Base-by-base conservation (phyloP, 129 eudicot genomes). In the Heracleum sosnowskyi region DNA sequence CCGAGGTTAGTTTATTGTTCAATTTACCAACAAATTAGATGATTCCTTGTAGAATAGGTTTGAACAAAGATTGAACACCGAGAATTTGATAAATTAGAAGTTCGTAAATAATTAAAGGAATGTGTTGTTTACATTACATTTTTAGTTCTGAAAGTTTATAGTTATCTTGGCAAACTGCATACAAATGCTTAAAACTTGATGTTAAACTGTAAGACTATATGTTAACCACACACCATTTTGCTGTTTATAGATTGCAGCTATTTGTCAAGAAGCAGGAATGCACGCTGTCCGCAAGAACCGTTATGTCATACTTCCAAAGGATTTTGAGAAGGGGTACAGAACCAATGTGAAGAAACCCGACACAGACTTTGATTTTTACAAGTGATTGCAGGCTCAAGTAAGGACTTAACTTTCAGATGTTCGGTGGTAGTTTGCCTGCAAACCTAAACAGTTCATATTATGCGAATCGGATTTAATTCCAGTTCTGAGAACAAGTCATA, bases 181-280 rank as follows among this genome's bases (percentile, higher is more conserved):
- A 2, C 33, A 60, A n/a, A 60, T 60, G 68, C 33, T 60, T n/a
- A 26, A 24, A 60, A 20, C 69, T 62, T 26, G 17, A 53, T 26
- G 35, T 62, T 9, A 5, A 63, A 63, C 13, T 31, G 10, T 66
- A 33, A 33, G 36, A 33, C 26, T 34, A 55, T 20, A 7, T 45
- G 47, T 73, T n/a, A 31, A 68, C 42, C n/a, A 69, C 75, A 18
- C 7, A 28, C 4, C 11, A 62, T 15, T 3, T 34, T 41, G 45
- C 69, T 78, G 12, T 72, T 28, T 80, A 24, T 90, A 93, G 95
- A 93, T 91, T 40, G 47, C 97, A 2, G 98, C 97, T 22, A 91
- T 93, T 41, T 93, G 98, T 76, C 97, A 91, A 88, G 97, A 93
- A 84, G 97, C 98, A 31, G 93, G 97, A 71, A 90, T 93, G 97